Evolutionary conservation across 192 early-diverging fungal genomes (phyloP), one percentile per base, ranked within the genome.

Genomic region (Oehlia diaphana): DNA sequence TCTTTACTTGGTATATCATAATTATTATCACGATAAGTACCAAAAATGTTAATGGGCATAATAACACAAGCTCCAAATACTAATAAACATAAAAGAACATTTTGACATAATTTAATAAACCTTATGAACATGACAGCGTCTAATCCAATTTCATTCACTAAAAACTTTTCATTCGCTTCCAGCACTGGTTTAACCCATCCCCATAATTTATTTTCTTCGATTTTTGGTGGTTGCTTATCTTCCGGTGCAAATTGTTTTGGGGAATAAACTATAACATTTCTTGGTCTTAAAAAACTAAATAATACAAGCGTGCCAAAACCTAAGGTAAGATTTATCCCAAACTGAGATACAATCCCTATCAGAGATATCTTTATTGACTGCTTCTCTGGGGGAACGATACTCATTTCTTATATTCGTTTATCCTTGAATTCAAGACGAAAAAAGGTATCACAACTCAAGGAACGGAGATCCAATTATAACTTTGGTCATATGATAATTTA

Each of bases 101-200:
- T 84, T 58, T 88, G 87, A 62, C 87, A 86, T 80, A 93, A 85
- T 47, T 86, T 87, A 23, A 93, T 66, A 77, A 93, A 94, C 2
- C 90, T 86, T 75, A 94, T 84, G 74, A 93, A 91, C 61, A 93
- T 82, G 37, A 93, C 90, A 26, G 92, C 91, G 79, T 94, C 92
- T 26, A 90, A 80, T 42, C 91, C 93, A 2, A 92, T 89, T 33
- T 88, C 90, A 14, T 88, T 88, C 28, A 93, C 82, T 44, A 94
- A 76, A 12, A 83, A 86, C 68, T 85, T 79, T 66, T 94, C 92
- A 73, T 86, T 78, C 44, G 86, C 84, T 31, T 86, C 86, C 83
- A 88, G 83, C 50, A 94, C 84, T 21, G 89, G 84, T 6, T 81
- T 77, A 63, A 89, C 84, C 92, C 93, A 94, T 10, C 89, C 82